Conservation (phyloP, 805 yeast species). For the Candida methanosorbosa region DNA sequence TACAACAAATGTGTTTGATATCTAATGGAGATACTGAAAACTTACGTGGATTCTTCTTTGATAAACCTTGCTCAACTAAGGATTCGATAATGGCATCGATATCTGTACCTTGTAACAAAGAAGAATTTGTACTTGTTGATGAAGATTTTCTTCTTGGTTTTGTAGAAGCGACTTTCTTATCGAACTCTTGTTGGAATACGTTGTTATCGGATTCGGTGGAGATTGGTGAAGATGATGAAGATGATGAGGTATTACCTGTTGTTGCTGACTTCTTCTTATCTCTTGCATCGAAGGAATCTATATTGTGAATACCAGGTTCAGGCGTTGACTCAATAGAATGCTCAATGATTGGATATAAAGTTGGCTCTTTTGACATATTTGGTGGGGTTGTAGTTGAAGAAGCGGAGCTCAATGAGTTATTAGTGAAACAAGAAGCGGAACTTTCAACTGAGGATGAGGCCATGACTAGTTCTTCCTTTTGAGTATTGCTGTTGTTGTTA, state of each 20-base stretch:
- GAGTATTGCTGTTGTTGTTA: constrained; percentile 2
- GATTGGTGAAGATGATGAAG: not conserved
- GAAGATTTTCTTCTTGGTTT: too few relatives aligned
- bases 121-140: too few relatives aligned
- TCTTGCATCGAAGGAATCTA: too few relatives aligned
- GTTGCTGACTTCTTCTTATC: too few relatives aligned
- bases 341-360: constrained; percentile 22
- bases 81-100: constrained; percentile 57
- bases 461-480: not conserved
- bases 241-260: not conserved
- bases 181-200: not conserved
- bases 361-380: constrained; percentile 9
- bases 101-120: constrained; percentile 27
- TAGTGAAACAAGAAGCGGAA: constrained; percentile 28
- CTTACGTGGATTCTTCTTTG: constrained; percentile 33
- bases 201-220: not conserved
- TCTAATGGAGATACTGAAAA: constrained; percentile 45
- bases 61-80: constrained; percentile 42
- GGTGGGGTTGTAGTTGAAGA: constrained; percentile 20
- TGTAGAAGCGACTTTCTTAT: too few relatives aligned
- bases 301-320: too few relatives aligned
- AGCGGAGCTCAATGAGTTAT: constrained; percentile 18
- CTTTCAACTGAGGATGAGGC: constrained; percentile 33
- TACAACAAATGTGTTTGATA: constrained; percentile 47
- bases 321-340: constrained; percentile 22